Evolutionary conservation across 1,284 basidiomycete genomes (phyloP).

Genomic region (Ceratobasidium sp.): DNA sequence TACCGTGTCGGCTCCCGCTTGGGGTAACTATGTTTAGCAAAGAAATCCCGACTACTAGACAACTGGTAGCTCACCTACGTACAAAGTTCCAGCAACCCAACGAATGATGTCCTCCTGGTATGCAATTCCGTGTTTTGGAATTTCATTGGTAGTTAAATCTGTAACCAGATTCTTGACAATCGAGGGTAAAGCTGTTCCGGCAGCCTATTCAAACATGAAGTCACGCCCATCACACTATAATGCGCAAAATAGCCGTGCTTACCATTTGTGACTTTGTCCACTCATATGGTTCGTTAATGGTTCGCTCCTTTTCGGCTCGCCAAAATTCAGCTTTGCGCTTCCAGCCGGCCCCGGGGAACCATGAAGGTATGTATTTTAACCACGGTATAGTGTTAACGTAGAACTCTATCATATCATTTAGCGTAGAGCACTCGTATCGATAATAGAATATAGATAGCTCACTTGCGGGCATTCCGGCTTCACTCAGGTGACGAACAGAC

Average conservation of each 20-base stretch:
- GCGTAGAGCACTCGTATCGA: background rate
- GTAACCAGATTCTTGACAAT: conserved; percentile 3
- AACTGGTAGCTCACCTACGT: background rate
- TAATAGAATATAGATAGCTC: no score
- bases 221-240: background rate
- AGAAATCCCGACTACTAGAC: background rate
- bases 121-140: background rate
- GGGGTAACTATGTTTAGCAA: background rate
- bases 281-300: conserved; percentile 1
- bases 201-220: background rate
- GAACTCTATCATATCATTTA: background rate
- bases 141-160: background rate
- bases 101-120: conserved; percentile 6
- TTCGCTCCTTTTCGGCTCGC: conserved; percentile 2
- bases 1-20: conserved; percentile 15
- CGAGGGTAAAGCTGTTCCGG: conserved; percentile 22
- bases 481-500: background rate
- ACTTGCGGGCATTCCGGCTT: no score
- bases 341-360: conserved; percentile 9
- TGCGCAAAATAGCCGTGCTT: background rate
- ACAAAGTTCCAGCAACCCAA: conserved; percentile 5
- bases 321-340: conserved; percentile 12
- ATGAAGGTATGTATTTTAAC: conserved; percentile 3
- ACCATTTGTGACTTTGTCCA: background rate
- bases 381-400: conserved; percentile 6